Evolutionary conservation across 169 alveolate genomes (phyloP).

Genomic region (Plasmodium sp.): DNA sequence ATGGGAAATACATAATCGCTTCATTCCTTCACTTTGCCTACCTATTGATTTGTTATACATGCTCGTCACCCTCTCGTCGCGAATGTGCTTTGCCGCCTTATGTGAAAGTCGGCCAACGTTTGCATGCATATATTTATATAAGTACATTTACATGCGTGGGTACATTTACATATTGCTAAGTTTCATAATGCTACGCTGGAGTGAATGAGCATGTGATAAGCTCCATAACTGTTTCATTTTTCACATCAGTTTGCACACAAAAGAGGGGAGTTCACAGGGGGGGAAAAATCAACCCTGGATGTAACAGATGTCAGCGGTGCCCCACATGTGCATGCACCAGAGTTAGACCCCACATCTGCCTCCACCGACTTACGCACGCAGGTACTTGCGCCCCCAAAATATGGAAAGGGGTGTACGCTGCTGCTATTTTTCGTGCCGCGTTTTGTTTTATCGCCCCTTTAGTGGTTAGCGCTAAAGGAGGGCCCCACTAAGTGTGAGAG

Average conservation of each 20-base stretch:
- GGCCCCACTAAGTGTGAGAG: background rate
- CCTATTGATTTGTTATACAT: background rate
- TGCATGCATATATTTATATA: background rate
- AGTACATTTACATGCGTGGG: background rate
- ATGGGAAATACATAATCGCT: background rate
- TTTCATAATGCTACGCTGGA: background rate
- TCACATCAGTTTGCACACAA: background rate
- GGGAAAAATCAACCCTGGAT: background rate
- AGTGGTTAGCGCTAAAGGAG: background rate
- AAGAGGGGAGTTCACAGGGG: background rate
- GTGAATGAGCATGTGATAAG: background rate
- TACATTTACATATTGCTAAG: background rate
- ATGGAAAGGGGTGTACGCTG: background rate
- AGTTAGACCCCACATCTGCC: background rate
- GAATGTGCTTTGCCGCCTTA: background rate
- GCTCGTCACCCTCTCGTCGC: background rate
- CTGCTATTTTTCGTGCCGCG: background rate
- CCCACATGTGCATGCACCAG: background rate
- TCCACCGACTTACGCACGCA: background rate
- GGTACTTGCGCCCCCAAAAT: background rate
- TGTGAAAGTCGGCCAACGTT: background rate
- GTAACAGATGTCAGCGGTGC: background rate
- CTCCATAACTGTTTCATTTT: background rate
- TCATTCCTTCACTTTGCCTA: background rate
- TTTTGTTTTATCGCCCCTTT: background rate